These are phyloP conservation scores for Hericium coralloides DNA, from an alignment of 768 basidiomycete genomes.

Conservation along the genomic window DNA sequence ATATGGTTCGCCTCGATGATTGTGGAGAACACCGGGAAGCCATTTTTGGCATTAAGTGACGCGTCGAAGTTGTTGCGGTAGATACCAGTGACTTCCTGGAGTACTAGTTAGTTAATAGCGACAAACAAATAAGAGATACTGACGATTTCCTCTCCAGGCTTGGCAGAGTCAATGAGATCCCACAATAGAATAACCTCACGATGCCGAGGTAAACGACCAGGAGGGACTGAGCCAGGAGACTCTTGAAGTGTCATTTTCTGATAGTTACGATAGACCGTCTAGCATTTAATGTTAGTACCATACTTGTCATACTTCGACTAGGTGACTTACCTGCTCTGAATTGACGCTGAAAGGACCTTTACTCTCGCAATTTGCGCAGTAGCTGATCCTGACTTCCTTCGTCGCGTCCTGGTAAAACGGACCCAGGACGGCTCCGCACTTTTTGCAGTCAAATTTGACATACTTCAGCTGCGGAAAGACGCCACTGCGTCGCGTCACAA, in stretches of 20 bases:
- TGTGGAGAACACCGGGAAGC: constrained; percentile 98
- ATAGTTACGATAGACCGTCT: constrained; percentile 98
- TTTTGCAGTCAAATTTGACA: constrained; percentile 96
- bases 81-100: constrained; percentile 91
- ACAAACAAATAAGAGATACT: constrained; percentile 17
- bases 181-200: constrained; percentile 94
- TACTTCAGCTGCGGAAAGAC: constrained; percentile 99
- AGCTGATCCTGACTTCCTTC: constrained; percentile 89
- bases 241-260: constrained; percentile 99
- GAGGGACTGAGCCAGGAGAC: constrained; percentile 94
- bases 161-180: constrained; percentile 97
- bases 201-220: constrained; percentile 93
- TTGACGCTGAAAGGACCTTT: constrained; percentile 95
- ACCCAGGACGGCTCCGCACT: constrained; percentile 89
- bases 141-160: constrained; percentile 97
- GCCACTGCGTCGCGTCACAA: constrained; percentile 90
- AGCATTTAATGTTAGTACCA: background rate
- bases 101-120: constrained; percentile 7
- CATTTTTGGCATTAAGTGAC: constrained; percentile 95
- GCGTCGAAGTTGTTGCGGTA: constrained; percentile 99
- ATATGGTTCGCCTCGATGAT: constrained; percentile 97
- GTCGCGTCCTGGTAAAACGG: constrained; percentile 98
- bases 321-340: constrained; percentile 76
- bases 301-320: background rate
- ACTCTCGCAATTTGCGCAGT: constrained; percentile 89